A percentile compares a stretch with the other conserved stretches of the same genome.
Conservation (phyloP, 2,329 filamentous ascomycete species). For the Ceratocystis ficicola region DNA sequence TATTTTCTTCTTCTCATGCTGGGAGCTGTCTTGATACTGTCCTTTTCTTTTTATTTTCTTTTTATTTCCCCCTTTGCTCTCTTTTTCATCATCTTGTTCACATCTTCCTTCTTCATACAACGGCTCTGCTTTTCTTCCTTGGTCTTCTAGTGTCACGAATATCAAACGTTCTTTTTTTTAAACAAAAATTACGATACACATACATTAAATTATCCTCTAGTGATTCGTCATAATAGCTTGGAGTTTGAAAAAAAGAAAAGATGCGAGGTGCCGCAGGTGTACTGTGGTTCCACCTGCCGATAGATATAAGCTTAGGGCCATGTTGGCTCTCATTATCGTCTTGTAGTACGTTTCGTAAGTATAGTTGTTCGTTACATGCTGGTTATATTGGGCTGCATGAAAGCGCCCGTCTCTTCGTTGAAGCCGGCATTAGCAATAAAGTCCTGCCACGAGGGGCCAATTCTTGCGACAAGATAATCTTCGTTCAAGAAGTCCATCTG, state of each 20-base stretch:
- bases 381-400: constrained; percentile 15
- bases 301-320: background rate
- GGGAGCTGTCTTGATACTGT: background rate
- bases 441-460: constrained; percentile 25
- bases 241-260: background rate
- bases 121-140: background rate
- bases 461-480: constrained; percentile 24
- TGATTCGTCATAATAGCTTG: background rate
- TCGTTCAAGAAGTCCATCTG: constrained; percentile 16
- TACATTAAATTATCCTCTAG: background rate
- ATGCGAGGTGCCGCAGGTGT: background rate
- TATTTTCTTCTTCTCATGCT: no score
- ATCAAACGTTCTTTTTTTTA: background rate
- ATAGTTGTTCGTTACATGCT: background rate
- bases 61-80: background rate
- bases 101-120: constrained; percentile 4
- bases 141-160: background rate
- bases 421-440: constrained; percentile 28
- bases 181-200: background rate
- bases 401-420: constrained; percentile 22
- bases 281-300: constrained; percentile 6
- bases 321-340: background rate
- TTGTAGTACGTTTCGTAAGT: background rate
- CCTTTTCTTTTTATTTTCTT: background rate
- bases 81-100: background rate